Evolutionary conservation across 2,329 filamentous ascomycete genomes (phyloP).

Genomic region (Hypoxylon sp.): DNA sequence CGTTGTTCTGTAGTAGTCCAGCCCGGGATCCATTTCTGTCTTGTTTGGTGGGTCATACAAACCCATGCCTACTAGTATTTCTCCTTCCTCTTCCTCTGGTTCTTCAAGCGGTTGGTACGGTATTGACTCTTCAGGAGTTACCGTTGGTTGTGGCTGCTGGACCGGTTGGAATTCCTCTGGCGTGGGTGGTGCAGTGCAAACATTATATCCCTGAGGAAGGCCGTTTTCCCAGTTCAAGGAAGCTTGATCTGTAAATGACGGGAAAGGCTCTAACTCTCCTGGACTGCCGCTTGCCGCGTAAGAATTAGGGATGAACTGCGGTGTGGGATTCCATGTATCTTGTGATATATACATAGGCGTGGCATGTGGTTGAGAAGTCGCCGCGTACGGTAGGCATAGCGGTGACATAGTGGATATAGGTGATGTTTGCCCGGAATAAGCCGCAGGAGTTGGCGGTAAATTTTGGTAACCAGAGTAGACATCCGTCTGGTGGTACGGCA

Average conservation of each 20-base stretch:
- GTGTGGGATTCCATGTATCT: slow-evolving; percentile 57
- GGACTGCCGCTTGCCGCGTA: slow-evolving; percentile 48
- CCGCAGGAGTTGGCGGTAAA: slow-evolving; percentile 67
- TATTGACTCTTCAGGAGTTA: slow-evolving; percentile 66
- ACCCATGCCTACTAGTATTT: slow-evolving; percentile 86
- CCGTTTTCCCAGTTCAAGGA: slow-evolving; percentile 61
- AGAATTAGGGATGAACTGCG: slow-evolving; percentile 54
- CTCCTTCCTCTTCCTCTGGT: slow-evolving; percentile 70
- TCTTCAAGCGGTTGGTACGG: slow-evolving; percentile 67
- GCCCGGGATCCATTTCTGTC: slow-evolving; percentile 62
- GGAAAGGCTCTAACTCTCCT: slow-evolving; percentile 54
- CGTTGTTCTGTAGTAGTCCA: slow-evolving; percentile 70
- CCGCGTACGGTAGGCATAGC: slow-evolving; percentile 63
- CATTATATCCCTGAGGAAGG: slow-evolving; percentile 62
- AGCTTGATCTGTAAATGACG: slow-evolving; percentile 48
- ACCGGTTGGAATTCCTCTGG: slow-evolving; percentile 70
- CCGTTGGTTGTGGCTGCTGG: slow-evolving; percentile 63
- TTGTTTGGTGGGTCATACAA: slow-evolving; percentile 82
- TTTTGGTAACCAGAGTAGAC: slow-evolving; percentile 60
- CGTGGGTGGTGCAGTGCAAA: slow-evolving; percentile 69
- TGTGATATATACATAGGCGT: slow-evolving; percentile 59
- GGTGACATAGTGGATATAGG: slow-evolving; percentile 70
- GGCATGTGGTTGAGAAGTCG: slow-evolving; percentile 52
- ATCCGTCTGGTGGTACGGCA: slow-evolving; percentile 61
- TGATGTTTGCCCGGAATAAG: slow-evolving; percentile 72